Conservation (phyloP, 148 eudicot genomes). For the Cornus controversa region DNA sequence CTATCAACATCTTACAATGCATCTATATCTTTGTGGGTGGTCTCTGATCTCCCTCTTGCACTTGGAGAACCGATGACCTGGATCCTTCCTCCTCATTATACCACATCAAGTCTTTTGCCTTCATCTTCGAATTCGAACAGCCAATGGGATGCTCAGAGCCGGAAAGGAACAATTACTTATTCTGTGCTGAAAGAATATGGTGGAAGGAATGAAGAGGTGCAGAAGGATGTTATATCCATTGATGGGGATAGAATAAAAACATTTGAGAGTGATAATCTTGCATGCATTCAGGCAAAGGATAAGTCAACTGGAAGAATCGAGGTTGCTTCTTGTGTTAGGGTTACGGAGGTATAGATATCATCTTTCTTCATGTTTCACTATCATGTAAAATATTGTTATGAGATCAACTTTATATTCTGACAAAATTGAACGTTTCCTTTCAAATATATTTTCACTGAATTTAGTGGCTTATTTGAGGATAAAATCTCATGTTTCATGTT, state of each 20-base stretch:
- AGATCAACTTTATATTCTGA: not conserved
- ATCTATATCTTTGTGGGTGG: conserved; percentile 53
- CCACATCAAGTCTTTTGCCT: conserved; percentile 68
- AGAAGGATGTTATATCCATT: conserved; percentile 41
- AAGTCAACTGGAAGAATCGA: conserved; percentile 64
- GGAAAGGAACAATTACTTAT: conserved; percentile 52
- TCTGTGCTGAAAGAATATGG: conserved; percentile 51
- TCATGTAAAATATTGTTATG: not conserved
- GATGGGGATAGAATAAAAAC: conserved; percentile 68
- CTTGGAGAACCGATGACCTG: conserved; percentile 82
- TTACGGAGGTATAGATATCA: conserved; percentile 57
- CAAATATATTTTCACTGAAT: no score
- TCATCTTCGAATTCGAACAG: conserved; percentile 36
- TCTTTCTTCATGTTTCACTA: conserved; percentile 4
- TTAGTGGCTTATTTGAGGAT: not conserved
- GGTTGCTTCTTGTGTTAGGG: conserved; percentile 82
- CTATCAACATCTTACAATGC: conserved; percentile 59
- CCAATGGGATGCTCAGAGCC: conserved; percentile 43
- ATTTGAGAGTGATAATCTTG: conserved; percentile 48
- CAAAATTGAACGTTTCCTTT: not conserved
- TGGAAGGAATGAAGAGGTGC: conserved; percentile 38
- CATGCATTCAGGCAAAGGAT: conserved; percentile 80
- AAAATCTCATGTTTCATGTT: not conserved
- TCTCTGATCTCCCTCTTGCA: conserved; percentile 85
- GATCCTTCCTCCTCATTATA: conserved; percentile 89